A percentile compares a stretch with the other conserved stretches of the same genome.
Conservation (phyloP, 208 protist genomes). For the Wallacemonas sp. region DNA sequence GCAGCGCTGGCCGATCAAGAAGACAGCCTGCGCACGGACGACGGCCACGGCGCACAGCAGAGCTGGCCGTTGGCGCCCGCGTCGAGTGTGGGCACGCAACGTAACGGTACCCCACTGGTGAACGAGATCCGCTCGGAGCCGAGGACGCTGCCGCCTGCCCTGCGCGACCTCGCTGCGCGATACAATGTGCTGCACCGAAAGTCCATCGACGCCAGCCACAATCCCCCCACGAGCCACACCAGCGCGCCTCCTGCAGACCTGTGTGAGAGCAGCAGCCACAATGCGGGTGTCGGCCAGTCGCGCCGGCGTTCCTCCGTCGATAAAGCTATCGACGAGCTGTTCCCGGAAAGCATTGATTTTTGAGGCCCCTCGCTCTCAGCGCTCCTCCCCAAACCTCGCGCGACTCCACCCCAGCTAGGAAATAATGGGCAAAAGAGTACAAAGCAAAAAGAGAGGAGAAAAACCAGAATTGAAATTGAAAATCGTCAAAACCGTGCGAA, state of each 20-base stretch:
- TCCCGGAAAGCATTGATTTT: neutral
- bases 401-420: too few species aligned
- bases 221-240: neutral
- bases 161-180: constrained; percentile 5
- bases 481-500: too few species aligned
- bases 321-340: constrained; percentile 9
- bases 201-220: neutral
- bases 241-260: neutral
- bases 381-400: too few species aligned
- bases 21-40: too few species aligned
- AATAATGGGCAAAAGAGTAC: too few species aligned
- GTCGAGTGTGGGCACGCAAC: too few species aligned
- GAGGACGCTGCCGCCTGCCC: neutral
- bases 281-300: neutral
- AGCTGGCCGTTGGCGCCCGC: neutral
- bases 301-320: neutral
- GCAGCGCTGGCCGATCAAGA: too few species aligned
- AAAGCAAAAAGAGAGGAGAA: too few species aligned
- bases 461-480: too few species aligned
- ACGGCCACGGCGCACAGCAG: neutral
- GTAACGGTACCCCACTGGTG: too few species aligned
- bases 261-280: neutral
- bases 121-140: too few species aligned
- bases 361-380: too few species aligned
- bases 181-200: neutral